phyloP scores from a whole-genome alignment of 2,329 filamentous ascomycete genomes.

The Zasmidium angulare region DNA sequence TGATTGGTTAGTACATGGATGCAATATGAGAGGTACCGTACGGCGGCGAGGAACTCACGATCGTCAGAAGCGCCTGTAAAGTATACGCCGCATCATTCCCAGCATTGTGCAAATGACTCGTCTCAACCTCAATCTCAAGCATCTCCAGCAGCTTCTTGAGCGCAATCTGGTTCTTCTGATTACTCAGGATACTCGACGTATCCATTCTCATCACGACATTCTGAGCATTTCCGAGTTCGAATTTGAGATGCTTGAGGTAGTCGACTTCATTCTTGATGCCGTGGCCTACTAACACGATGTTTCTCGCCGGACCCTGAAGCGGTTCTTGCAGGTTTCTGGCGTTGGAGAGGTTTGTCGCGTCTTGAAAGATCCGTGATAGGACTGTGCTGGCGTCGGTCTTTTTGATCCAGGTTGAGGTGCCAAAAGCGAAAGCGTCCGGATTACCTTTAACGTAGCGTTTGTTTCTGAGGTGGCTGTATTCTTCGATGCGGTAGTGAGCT shows the following conservation, averaged over 20 bases:
- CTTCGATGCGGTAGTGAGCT: constrained; percentile 71
- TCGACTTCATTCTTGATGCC: constrained; percentile 65
- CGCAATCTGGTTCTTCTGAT: constrained; percentile 49
- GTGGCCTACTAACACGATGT: constrained; percentile 80
- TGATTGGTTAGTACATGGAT: neutral
- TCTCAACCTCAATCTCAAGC: constrained; percentile 58
- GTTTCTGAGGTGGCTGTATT: constrained; percentile 68
- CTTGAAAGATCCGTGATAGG: constrained; percentile 56
- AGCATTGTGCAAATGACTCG: constrained; percentile 16
- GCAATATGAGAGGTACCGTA: neutral
- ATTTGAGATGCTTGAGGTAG: constrained; percentile 65
- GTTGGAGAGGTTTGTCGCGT: constrained; percentile 35
- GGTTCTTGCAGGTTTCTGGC: neutral
- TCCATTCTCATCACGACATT: constrained; percentile 47
- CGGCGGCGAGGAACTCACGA: neutral
- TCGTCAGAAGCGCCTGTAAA: constrained; percentile 14
- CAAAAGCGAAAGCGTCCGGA: constrained; percentile 73
- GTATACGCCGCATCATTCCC: constrained; percentile 23
- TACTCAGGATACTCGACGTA: constrained; percentile 66
- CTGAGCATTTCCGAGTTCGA: constrained; percentile 54
- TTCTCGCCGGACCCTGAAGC: constrained; percentile 35
- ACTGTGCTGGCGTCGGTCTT: constrained; percentile 35
- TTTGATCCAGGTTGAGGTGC: constrained; percentile 51
- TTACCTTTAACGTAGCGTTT: constrained; percentile 67
- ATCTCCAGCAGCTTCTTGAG: constrained; percentile 54